phyloP scores from a whole-genome alignment of 2,329 filamentous ascomycete species.

The Fusarium sp. region DNA sequence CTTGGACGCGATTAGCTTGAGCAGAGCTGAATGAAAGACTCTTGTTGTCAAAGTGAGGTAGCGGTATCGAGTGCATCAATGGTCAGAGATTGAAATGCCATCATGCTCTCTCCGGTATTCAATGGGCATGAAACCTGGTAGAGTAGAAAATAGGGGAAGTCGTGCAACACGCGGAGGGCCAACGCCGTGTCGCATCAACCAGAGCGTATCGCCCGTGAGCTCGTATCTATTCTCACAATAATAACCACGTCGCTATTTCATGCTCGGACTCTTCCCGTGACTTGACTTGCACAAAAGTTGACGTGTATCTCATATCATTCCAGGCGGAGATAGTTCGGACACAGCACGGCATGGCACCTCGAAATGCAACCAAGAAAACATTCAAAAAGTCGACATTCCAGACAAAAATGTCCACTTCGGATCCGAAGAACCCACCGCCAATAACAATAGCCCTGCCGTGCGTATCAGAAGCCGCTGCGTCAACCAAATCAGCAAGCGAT shows the following conservation, averaged over 20 bases:
- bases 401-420: constrained; percentile 37
- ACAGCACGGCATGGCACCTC: constrained; percentile 37
- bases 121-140: not conserved
- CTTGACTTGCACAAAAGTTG: not conserved
- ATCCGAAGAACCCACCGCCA: constrained; percentile 31
- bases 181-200: constrained; percentile 27
- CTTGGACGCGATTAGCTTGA: no score
- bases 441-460: not conserved
- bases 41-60: no score
- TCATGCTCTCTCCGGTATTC: not conserved
- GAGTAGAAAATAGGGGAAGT: constrained; percentile 10
- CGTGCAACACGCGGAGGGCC: constrained; percentile 22
- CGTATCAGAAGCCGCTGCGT: constrained; percentile 4
- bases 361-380: constrained; percentile 5
- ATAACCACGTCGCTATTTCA: not conserved
- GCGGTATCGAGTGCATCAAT: no score
- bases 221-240: constrained; percentile 23
- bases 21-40: no score
- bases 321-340: constrained; percentile 43
- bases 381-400: constrained; percentile 24
- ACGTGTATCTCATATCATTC: constrained; percentile 16
- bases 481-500: no score
- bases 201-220: not conserved
- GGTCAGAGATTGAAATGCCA: not conserved
- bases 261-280: constrained; percentile 2